Evolutionary conservation across 371 early-diverging fungal genomes (phyloP).

Genomic region (Mortierella sp.): DNA sequence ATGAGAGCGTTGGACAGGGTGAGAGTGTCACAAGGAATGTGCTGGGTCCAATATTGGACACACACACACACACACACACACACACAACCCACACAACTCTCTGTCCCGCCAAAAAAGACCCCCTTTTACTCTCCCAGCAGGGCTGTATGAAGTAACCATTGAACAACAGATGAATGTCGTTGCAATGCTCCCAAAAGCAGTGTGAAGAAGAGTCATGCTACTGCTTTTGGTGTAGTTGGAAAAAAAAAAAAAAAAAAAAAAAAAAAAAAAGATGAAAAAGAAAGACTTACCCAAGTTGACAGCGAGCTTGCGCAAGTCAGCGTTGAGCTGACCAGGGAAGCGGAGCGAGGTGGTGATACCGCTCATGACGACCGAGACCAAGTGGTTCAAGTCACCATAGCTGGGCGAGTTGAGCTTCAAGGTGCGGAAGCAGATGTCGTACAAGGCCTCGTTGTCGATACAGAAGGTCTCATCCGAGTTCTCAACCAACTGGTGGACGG

Average conservation of each 20-base stretch:
- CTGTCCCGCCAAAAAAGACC: no score
- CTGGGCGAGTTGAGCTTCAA: constrained; percentile 86
- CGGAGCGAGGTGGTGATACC: constrained; percentile 97
- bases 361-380: constrained; percentile 89
- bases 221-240: no score
- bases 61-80: no score
- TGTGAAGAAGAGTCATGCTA: no score
- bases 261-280: not conserved
- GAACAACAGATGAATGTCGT: no score
- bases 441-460: constrained; percentile 93
- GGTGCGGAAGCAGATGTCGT: constrained; percentile 92
- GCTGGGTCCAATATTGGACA: no score
- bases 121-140: no score
- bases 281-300: constrained; percentile 87
- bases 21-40: no score
- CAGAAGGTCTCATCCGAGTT: constrained; percentile 96
- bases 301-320: constrained; percentile 96
- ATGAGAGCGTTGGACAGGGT: no score
- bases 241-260: not conserved
- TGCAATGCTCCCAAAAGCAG: no score
- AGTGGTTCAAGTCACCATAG: constrained; percentile 89
- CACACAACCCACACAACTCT: no score
- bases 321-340: constrained; percentile 98
- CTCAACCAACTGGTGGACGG: constrained; percentile 95
- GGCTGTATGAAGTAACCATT: no score